Evolutionary conservation across 352 stramenopile genomes (phyloP).

Genomic region (Globisporangium cederbergense): DNA sequence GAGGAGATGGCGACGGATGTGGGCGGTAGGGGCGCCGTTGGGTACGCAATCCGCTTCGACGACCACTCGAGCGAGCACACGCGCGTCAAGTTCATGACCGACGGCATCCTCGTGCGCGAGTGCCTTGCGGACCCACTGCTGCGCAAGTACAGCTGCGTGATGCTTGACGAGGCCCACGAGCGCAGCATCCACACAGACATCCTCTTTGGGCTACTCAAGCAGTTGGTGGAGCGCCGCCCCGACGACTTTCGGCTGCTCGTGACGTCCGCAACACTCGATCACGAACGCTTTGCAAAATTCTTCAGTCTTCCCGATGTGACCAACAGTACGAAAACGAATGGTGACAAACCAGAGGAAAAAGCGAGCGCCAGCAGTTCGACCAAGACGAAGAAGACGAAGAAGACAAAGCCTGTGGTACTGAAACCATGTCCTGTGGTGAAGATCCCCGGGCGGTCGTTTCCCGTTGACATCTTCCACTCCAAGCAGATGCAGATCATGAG

Average conservation of each 20-base stretch:
- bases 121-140: slow-evolving; percentile 76
- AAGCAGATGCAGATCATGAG: slow-evolving; percentile 82
- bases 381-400: slow-evolving; percentile 13
- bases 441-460: slow-evolving; percentile 90
- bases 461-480: slow-evolving; percentile 93
- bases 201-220: slow-evolving; percentile 93
- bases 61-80: slow-evolving; percentile 69
- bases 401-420: neutral
- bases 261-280: slow-evolving; percentile 91
- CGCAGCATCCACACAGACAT: slow-evolving; percentile 98
- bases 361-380: neutral
- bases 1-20: slow-evolving; percentile 90
- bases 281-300: slow-evolving; percentile 85
- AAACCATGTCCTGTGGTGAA: slow-evolving; percentile 73
- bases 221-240: slow-evolving; percentile 52
- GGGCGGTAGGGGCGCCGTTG: slow-evolving; percentile 51
- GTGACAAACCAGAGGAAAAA: neutral
- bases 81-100: slow-evolving; percentile 83
- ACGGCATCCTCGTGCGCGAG: slow-evolving; percentile 81
- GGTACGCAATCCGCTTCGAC: slow-evolving; percentile 99
- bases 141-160: slow-evolving; percentile 83
- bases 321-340: slow-evolving; percentile 2
- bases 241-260: slow-evolving; percentile 92
- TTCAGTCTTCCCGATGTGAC: slow-evolving; percentile 36
- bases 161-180: slow-evolving; percentile 98